Conservation (phyloP, 208 protist genomes). For the Acanthamoeba castellanii region DNA sequence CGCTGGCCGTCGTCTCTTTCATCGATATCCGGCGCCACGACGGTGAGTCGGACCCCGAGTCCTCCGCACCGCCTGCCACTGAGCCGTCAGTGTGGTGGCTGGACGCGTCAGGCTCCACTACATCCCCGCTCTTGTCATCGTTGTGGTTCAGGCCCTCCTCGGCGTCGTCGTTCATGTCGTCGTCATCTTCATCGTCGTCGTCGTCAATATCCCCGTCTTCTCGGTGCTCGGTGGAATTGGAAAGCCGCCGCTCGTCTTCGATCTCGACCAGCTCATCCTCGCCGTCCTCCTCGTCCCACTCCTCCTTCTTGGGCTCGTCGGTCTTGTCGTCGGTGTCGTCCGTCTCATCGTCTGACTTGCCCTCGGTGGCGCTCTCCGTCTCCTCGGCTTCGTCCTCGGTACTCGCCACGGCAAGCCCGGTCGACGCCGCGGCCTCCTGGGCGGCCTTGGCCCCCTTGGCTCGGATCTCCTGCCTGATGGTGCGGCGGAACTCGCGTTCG, state of each 20-base stretch:
- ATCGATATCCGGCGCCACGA: neutral
- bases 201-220: neutral
- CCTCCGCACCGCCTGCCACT: neutral
- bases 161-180: neutral
- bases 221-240: neutral
- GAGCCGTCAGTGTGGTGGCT: neutral
- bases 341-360: neutral
- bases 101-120: neutral
- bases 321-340: neutral
- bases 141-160: neutral
- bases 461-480: neutral
- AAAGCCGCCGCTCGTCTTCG: neutral
- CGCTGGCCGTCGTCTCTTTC: neutral
- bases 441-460: neutral
- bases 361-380: neutral
- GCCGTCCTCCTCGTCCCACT: constrained; percentile 1
- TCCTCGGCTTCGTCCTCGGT: neutral
- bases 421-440: neutral
- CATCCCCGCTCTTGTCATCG: neutral
- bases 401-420: neutral
- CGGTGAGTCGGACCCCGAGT: neutral
- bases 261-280: constrained; percentile 1
- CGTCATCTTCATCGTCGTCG: neutral
- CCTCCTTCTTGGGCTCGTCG: neutral
- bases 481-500: neutral